phyloP scores from a whole-genome alignment of 2,329 filamentous ascomycete species.

The Stagonosporopsis tanaceti region DNA sequence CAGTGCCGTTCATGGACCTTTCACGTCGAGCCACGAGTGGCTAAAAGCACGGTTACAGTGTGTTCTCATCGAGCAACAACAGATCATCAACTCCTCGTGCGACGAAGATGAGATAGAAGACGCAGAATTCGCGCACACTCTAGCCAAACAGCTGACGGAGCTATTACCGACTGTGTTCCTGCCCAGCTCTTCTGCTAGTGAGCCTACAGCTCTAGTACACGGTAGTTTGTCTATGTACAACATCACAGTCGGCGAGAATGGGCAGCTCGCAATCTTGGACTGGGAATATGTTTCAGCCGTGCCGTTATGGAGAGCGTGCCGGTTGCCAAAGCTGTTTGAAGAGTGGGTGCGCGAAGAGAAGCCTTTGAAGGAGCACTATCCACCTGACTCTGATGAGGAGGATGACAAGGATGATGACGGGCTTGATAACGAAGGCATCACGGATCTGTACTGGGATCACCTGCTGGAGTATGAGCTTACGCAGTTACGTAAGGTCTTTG shows the following conservation, averaged over 20 bases:
- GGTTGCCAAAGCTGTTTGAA: conserved; percentile 18
- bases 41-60: conserved; percentile 4
- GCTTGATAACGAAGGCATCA: conserved; percentile 20
- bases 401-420: conserved; percentile 6
- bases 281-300: conserved; percentile 25
- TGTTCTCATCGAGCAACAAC: conserved; percentile 5
- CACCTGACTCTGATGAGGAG: conserved; percentile 2
- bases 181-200: neutral
- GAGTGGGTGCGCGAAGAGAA: conserved; percentile 11
- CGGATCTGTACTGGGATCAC: conserved; percentile 22
- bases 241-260: conserved; percentile 21
- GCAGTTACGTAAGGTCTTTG: conserved; percentile 16
- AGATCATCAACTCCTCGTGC: conserved; percentile 1
- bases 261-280: conserved; percentile 21
- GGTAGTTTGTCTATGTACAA: conserved; percentile 20
- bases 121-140: conserved; percentile 4
- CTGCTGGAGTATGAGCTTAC: conserved; percentile 19
- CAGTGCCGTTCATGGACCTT: conserved; percentile 3
- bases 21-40: conserved; percentile 8
- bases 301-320: conserved; percentile 22
- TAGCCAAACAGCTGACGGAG: conserved; percentile 8
- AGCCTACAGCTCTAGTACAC: conserved; percentile 15
- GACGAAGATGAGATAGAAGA: conserved; percentile 24
- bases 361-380: neutral
- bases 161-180: conserved; percentile 14